These are phyloP conservation scores for Candida oleophila DNA, from an alignment of 805 yeast species.

Conservation along the genomic window DNA sequence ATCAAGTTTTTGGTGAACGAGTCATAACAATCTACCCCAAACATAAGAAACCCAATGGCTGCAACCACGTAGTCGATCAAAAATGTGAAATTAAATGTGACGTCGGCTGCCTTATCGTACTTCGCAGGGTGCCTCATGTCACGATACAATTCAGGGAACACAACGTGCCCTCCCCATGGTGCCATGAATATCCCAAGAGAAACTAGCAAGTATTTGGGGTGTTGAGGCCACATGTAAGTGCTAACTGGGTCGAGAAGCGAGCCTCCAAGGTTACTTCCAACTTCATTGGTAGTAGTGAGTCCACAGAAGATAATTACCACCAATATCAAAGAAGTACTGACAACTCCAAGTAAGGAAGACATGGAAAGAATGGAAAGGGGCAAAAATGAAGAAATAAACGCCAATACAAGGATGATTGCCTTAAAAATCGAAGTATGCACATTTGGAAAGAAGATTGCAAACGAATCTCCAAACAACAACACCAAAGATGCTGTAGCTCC, in stretches of 20 bases:
- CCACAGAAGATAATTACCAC: slow-evolving; percentile 50
- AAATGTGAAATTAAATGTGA: slow-evolving; percentile 59
- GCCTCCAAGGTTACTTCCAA: slow-evolving; percentile 46
- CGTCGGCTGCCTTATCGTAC: slow-evolving; percentile 49
- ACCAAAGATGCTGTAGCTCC: slow-evolving; percentile 62
- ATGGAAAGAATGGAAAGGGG: slow-evolving; percentile 56
- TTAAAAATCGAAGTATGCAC: slow-evolving; percentile 39
- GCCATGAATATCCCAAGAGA: slow-evolving; percentile 71
- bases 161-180: slow-evolving; percentile 85
- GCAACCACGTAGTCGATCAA: slow-evolving; percentile 62
- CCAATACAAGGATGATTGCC: slow-evolving; percentile 30
- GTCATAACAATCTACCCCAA: slow-evolving; percentile 65
- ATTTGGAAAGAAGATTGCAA: slow-evolving; percentile 45
- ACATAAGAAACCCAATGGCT: slow-evolving; percentile 72
- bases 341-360: slow-evolving; percentile 55
- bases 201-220: slow-evolving; percentile 37
- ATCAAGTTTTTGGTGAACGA: slow-evolving; percentile 78
- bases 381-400: slow-evolving; percentile 51
- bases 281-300: slow-evolving; percentile 31
- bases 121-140: slow-evolving; percentile 72
- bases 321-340: slow-evolving; percentile 52
- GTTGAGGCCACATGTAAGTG: slow-evolving; percentile 32
- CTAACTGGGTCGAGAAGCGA: slow-evolving; percentile 42
- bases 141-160: slow-evolving; percentile 68
- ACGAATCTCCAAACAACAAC: slow-evolving; percentile 60